Base-by-base conservation (phyloP, 768 basidiomycete species). In the Suillus placidus region DNA sequence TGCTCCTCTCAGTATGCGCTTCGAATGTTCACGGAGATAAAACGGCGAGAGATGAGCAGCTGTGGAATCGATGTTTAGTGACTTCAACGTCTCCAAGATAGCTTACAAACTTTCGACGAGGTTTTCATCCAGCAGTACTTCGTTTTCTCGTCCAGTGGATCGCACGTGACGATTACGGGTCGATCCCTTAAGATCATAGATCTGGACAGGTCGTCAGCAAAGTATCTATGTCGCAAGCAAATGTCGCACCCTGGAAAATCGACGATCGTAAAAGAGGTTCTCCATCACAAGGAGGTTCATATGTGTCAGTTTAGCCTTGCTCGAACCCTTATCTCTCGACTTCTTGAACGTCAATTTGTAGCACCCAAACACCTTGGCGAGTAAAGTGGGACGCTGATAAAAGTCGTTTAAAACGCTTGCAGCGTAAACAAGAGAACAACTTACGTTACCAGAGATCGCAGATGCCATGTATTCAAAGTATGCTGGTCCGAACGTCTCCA, bases 281-380 rank as follows among this genome's bases (percentile, higher is more conserved):
- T 99, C 97, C 97, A 98, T 99, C 58, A 99, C 93, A 43, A 99
- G 80, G 26, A 99, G 82, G 72, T 97, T 97, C 93, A 98, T 96
- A 70, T 95, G 88, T 8, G 91, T 93, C 2, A 89, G 86, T 73
- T 93, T 94, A 7, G 88, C 85, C 77, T 83, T 93, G 62, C 84
- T 86, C 10, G 82, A 74, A 8, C 83, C 83, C 66, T 81, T 86
- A 68, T 92, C 93, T 34, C 88, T 87, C 2, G 87, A 86, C 75
- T 94, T 95, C 69, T 87, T 87, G 80, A 95, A 95, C 4, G 92
- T 93, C 67, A 99, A 83, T 74, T 97, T 97, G 77, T 92, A 99
- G 72, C 95, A 96, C 0, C 97, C 97, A 67, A 97, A 97, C 62
- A 98, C 91, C 79, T 99, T 99, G 42, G 97, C 97, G 7, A 99